Base-by-base conservation (phyloP, 768 basidiomycete genomes). In the Phylloporus scabripes region DNA sequence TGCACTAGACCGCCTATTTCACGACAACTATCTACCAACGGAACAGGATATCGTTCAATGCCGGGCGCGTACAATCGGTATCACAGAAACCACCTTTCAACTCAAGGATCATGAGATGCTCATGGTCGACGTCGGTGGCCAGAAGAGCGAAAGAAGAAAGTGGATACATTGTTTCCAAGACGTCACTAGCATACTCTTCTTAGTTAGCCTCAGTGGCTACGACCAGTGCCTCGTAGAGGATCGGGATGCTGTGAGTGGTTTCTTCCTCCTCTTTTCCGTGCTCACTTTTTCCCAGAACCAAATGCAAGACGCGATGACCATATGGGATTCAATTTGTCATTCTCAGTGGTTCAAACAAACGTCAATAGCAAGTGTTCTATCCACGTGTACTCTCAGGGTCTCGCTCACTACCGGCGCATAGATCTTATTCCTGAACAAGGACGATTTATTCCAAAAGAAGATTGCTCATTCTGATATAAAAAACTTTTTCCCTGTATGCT, bases 251-350 rank as follows among this genome's bases (percentile, higher is more conserved):
- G 89, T 92, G 60, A 50, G 88, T 77, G 8, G 14, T 48, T 20
- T 34, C 1, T 47, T 47, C 21, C 9, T 10, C 24, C 26, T 28
- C 51, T 23, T 55, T 36, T 41, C 11, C 15, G 29, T 36, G 40
- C 52, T 39, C 42, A 53, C 29, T 1, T 44, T 28, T 17, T 15
- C 21, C 31, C 26, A 7, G 87, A 97, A 97, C 63, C 93, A 95
- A 83, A 95, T 97, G 92, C 89, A 94, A 73, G 93, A 97, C 55
- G 91, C 93, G 4, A 87, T 97, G 83, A 91, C 91, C n/a, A 91
- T 97, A 43, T 97, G 93, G 86, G 93, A 97, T 59, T 92, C 92
- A 36, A 94, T 97, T 77, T 94, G 92, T 70, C 92, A 96, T 66
- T 94, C 92, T 9, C 92, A 94, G 56, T 96, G 92, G 92, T 96